Conservation (phyloP, 805 yeast genomes). For the Candida argentea region DNA sequence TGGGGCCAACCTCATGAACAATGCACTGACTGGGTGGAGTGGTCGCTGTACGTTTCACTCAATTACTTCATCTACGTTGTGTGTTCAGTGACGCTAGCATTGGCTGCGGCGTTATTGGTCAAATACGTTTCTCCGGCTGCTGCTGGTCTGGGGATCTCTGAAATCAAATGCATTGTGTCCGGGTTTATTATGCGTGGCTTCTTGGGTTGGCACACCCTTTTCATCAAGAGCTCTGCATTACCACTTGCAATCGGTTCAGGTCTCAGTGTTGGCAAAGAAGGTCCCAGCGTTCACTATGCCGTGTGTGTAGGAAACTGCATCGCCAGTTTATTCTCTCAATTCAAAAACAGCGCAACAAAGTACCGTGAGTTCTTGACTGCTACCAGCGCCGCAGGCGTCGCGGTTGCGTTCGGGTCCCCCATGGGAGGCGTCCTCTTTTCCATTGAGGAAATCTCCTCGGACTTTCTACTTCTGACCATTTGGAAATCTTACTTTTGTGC, state of each 20-base stretch:
- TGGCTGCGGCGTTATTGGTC: slow-evolving; percentile 59
- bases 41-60: slow-evolving; percentile 39
- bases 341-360: slow-evolving; percentile 35
- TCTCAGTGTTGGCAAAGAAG: slow-evolving; percentile 91
- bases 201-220: slow-evolving; percentile 59
- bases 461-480: slow-evolving; percentile 66
- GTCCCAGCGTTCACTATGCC: slow-evolving; percentile 97
- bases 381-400: slow-evolving; percentile 95
- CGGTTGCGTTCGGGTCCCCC: slow-evolving; percentile 96
- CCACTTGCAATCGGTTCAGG: slow-evolving; percentile 94
- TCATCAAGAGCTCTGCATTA: slow-evolving; percentile 67
- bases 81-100: slow-evolving; percentile 53
- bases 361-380: slow-evolving; percentile 67
- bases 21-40: slow-evolving; percentile 62
- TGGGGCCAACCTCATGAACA: slow-evolving; percentile 41
- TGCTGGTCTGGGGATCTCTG: slow-evolving; percentile 96
- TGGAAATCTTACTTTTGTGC: slow-evolving; percentile 93
- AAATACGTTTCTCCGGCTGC: slow-evolving; percentile 73
- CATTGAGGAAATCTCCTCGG: slow-evolving; percentile 78
- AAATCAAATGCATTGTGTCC: slow-evolving; percentile 86
- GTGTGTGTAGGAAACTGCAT: slow-evolving; percentile 89
- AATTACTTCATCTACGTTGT: slow-evolving; percentile 51
- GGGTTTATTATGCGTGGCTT: slow-evolving; percentile 80
- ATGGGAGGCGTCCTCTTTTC: slow-evolving; percentile 94
- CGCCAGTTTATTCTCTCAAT: slow-evolving; percentile 41